phyloP scores from a whole-genome alignment of 441 rosid species.

The Daphne laureola region DNA sequence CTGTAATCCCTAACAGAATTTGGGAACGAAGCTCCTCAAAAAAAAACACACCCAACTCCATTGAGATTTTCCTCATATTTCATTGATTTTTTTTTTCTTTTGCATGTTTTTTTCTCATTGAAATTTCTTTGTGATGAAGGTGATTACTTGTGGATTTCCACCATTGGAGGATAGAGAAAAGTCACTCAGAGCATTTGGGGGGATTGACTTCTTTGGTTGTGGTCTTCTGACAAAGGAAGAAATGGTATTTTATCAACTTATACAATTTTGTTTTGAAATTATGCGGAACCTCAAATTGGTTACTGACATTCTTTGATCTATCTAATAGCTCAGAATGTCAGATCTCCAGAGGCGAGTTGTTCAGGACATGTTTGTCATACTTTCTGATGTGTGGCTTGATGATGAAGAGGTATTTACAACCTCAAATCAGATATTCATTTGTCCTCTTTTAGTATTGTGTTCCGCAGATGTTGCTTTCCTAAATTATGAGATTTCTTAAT shows the following conservation, averaged over 20 bases:
- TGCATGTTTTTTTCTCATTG: too few relatives aligned
- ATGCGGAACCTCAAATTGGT: constrained; percentile 4
- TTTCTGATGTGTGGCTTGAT: constrained; percentile 88
- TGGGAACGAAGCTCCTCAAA: too few relatives aligned
- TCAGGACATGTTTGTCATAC: constrained; percentile 78
- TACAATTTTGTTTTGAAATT: constrained; percentile 3
- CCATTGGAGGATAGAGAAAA: constrained; percentile 79
- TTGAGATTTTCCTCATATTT: too few relatives aligned
- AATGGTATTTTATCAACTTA: constrained; percentile 44
- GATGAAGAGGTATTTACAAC: constrained; percentile 58
- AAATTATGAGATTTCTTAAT: constrained; percentile 18
- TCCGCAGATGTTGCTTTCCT: not conserved
- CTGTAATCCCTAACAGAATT: too few relatives aligned
- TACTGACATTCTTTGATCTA: constrained; percentile 28
- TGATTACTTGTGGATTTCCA: constrained; percentile 89
- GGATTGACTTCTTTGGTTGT: constrained; percentile 80
- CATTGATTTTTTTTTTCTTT: too few relatives aligned
- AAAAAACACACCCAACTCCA: too few relatives aligned
- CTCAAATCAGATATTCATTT: constrained; percentile 1
- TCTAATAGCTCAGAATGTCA: constrained; percentile 51
- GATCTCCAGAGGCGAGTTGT: constrained; percentile 62
- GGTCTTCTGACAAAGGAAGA: constrained; percentile 69
- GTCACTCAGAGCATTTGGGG: constrained; percentile 55
- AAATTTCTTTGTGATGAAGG: constrained; percentile 31
- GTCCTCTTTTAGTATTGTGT: constrained; percentile 7